Base-by-base conservation (phyloP, 257 asterid species). In the Capsicum baccatum region DNA sequence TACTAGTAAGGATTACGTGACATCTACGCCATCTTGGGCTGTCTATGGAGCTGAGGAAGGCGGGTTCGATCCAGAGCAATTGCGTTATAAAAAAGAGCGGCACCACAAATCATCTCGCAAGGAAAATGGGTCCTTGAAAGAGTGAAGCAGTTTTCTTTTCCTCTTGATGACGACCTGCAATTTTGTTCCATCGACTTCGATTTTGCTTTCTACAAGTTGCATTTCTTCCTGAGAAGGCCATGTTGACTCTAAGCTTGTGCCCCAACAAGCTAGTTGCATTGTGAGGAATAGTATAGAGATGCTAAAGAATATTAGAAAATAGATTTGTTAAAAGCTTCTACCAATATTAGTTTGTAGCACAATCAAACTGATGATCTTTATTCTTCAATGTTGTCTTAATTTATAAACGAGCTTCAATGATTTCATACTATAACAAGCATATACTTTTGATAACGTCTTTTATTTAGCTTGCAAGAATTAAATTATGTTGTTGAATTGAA, bases 41-140 rank as follows among this genome's bases (percentile, higher is more conserved):
- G 93, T 92, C n/a, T 96, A 95, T 70, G 99, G 98, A 81, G 99
- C 99, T 17, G 94, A 92, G 69, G 98, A 96, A 91, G 99, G 99
- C 3, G 99, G 99, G 8, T 96, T 96, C 54, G 99, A 95, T 87
- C 99, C 99, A 5, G 92, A 88, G 68, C 99, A 94, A 88, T 73
- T 89, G 6, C 97, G 98, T 9, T 96, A 56, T 76, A 93, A 89
- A 84, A 96, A 96, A 89, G 97, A 92, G 86, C 87, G 99, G 12
- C 91, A 86, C 87, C 98, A 96, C 92, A 92, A 89, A 84, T 60
- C 95, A 33, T 84, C 86, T 71, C 83, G 84, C 83, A 86, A 85
- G 91, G 86, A 84, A 73, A 17, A 48, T 85, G 84, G 84, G 84
- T n/a, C 68, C 21, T 83, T 15, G 59, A 79, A 60, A 54, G 60